phyloP scores from a whole-genome alignment of 495 filamentous ascomycete genomes.

The Aspergillus sclerotioniger region DNA sequence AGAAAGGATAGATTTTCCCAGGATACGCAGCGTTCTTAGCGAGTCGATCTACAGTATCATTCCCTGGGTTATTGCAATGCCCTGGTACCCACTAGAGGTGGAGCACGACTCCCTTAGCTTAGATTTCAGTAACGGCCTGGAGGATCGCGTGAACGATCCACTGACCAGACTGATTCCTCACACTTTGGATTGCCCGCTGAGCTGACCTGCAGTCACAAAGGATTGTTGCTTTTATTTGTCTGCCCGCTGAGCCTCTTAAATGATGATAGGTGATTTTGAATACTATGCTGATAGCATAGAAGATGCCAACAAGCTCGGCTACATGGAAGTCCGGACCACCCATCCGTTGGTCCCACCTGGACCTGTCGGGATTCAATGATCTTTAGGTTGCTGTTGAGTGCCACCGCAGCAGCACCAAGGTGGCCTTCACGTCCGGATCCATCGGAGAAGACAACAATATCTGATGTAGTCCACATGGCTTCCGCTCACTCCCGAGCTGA shows the following conservation, averaged over 20 bases:
- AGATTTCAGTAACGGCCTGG: conserved; percentile 12
- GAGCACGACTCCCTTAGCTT: conserved; percentile 10
- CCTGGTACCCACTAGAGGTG: conserved; percentile 17
- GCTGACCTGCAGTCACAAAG: conserved; percentile 19
- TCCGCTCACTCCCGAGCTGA: conserved; percentile 18
- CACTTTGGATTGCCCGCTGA: conserved; percentile 15
- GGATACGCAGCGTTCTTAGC: conserved; percentile 11
- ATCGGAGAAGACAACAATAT: conserved; percentile 22
- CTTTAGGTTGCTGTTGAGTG: background rate
- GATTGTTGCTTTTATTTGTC: conserved; percentile 13
- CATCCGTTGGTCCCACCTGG: conserved; percentile 22
- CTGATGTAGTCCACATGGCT: background rate
- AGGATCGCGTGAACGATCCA: conserved; percentile 13
- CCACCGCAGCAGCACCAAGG: conserved; percentile 16
- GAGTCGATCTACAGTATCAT: conserved; percentile 11
- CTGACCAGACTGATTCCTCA: conserved; percentile 14
- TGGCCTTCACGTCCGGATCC: conserved; percentile 20
- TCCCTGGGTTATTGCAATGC: conserved; percentile 11
- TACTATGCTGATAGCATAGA: conserved; percentile 18
- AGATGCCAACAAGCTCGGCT: conserved; percentile 23
- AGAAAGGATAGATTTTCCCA: conserved; percentile 10
- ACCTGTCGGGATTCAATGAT: background rate
- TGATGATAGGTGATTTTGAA: background rate
- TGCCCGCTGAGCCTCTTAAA: background rate
- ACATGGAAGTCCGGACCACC: conserved; percentile 25